These are phyloP conservation scores for Tuber indicum DNA, from an alignment of 495 filamentous ascomycete species.

Conservation along the genomic window DNA sequence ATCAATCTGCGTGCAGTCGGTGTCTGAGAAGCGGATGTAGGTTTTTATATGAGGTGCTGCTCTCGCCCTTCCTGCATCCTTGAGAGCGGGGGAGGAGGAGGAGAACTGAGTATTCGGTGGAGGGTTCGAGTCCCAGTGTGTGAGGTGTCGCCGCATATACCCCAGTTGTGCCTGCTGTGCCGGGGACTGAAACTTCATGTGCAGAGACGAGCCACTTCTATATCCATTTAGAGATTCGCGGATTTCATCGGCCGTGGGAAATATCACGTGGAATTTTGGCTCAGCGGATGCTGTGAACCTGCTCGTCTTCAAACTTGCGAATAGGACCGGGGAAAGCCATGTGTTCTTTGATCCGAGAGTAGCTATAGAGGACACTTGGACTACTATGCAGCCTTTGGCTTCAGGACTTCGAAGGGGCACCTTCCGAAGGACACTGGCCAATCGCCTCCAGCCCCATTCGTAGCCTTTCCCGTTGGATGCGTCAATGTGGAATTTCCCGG, in stretches of 20 bases:
- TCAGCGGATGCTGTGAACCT: neutral
- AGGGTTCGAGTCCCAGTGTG: conserved; percentile 25
- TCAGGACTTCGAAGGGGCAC: conserved; percentile 46
- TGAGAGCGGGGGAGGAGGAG: neutral
- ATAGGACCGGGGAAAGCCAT: conserved; percentile 68
- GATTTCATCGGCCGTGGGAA: conserved; percentile 73
- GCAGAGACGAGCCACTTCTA: conserved; percentile 68
- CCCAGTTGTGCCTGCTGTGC: conserved; percentile 67
- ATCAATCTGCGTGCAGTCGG: conserved; percentile 54
- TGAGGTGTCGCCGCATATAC: conserved; percentile 64
- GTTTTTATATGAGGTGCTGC: conserved; percentile 91
- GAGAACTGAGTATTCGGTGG: conserved; percentile 9
- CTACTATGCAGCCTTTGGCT: conserved; percentile 51
- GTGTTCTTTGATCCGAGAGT: conserved; percentile 65
- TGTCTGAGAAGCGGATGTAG: conserved; percentile 63
- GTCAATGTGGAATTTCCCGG: conserved; percentile 46
- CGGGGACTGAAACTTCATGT: conserved; percentile 64
- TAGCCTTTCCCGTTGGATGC: conserved; percentile 44
- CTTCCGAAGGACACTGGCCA: conserved; percentile 55
- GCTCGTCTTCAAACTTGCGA: conserved; percentile 40
- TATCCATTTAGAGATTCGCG: conserved; percentile 76
- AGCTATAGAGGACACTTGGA: conserved; percentile 78
- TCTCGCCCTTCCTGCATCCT: conserved; percentile 56
- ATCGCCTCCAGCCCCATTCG: conserved; percentile 66
- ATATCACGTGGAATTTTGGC: conserved; percentile 57